Evolutionary conservation across 768 basidiomycete species (phyloP).

Genomic region (Boletellus ananiceps): DNA sequence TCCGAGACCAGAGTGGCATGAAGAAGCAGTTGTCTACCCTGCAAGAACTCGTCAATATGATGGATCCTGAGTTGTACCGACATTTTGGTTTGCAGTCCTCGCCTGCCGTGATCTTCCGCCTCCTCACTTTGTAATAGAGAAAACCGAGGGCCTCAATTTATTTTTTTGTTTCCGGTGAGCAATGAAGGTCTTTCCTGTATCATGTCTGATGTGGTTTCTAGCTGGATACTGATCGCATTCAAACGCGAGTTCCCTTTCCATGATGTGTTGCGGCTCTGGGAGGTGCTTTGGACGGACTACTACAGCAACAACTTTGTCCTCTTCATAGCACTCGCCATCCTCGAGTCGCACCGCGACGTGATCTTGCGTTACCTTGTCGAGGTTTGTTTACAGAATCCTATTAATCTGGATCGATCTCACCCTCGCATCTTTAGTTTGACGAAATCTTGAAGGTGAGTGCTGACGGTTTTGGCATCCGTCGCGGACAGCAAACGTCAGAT

Average conservation of each 20-base stretch:
- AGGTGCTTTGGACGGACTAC: slow-evolving; percentile 89
- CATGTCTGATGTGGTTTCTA: slow-evolving; percentile 25
- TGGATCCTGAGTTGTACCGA: slow-evolving; percentile 94
- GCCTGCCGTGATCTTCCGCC: background rate
- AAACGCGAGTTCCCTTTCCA: slow-evolving; percentile 96
- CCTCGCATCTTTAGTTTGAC: slow-evolving; percentile 56
- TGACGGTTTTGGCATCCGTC: background rate
- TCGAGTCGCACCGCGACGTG: slow-evolving; percentile 94
- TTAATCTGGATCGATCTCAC: slow-evolving; percentile 1
- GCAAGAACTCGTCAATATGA: slow-evolving; percentile 84
- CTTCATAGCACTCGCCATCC: slow-evolving; percentile 88
- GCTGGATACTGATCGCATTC: slow-evolving; percentile 90
- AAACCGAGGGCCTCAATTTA: slow-evolving; percentile 82
- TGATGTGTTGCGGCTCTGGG: slow-evolving; percentile 89
- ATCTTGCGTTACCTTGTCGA: slow-evolving; percentile 93
- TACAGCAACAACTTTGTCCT: slow-evolving; percentile 87
- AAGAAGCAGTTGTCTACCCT: slow-evolving; percentile 86
- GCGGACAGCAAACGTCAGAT: slow-evolving; percentile 2
- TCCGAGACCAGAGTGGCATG: slow-evolving; percentile 97
- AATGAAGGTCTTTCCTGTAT: background rate
- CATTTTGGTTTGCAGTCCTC: slow-evolving; percentile 60
- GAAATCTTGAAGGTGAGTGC: slow-evolving; percentile 28
- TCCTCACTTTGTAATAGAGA: slow-evolving; percentile 48
- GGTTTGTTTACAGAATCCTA: slow-evolving; percentile 41
- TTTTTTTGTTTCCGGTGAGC: slow-evolving; percentile 97